These are phyloP conservation scores for Zygnema cylindricum DNA, from an alignment of 139 green algal genomes.

Conservation along the genomic window DNA sequence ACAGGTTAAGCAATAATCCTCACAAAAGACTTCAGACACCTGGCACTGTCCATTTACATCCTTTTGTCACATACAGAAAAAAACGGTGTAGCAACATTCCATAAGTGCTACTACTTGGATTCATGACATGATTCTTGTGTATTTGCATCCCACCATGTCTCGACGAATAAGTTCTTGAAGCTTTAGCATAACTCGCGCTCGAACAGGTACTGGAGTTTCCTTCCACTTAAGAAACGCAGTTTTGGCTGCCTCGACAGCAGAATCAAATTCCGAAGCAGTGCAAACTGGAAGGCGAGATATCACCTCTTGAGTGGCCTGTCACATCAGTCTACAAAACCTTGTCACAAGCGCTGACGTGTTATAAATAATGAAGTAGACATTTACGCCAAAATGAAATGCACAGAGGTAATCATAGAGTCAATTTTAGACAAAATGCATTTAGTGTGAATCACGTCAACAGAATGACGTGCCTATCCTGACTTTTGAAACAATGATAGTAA, in stretches of 20 bases:
- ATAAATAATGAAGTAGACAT: not conserved
- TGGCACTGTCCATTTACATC: no score
- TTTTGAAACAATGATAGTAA: not conserved
- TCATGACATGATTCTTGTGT: no score
- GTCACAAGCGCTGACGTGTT: not conserved
- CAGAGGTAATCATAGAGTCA: not conserved
- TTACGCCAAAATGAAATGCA: not conserved
- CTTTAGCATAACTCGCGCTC: slow-evolving; percentile 89
- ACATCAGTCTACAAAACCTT: not conserved
- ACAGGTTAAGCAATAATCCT: no score
- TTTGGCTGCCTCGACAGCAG: slow-evolving; percentile 80
- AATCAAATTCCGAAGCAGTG: slow-evolving; percentile 85
- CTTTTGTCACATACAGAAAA: no score
- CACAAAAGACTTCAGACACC: no score
- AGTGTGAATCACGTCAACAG: not conserved
- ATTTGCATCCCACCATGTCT: slow-evolving; percentile 76
- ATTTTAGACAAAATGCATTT: not conserved
- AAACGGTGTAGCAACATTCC: no score
- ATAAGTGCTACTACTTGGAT: no score
- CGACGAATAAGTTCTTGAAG: slow-evolving; percentile 86
- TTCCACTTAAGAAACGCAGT: slow-evolving; percentile 85
- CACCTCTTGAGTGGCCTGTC: slow-evolving; percentile 83
- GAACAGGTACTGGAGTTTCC: slow-evolving; percentile 75
- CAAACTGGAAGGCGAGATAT: slow-evolving; percentile 79
- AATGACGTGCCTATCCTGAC: not conserved